phyloP scores from a whole-genome alignment of 257 asterid genomes.

The Gynochthodes officinalis region DNA sequence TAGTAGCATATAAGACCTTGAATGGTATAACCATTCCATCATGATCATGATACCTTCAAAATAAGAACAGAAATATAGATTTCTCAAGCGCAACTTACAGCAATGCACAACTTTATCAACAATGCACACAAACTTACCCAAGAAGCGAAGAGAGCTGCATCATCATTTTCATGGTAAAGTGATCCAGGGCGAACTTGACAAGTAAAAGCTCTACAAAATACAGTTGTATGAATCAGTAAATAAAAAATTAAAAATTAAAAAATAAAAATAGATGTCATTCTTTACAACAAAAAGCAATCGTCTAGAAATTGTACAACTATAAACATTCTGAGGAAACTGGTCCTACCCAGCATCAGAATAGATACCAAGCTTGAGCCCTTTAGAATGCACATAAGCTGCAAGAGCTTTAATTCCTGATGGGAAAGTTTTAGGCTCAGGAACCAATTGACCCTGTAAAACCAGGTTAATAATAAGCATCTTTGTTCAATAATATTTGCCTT shows the following conservation, averaged over 20 bases:
- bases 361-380: constrained; percentile 91
- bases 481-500: background rate
- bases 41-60: background rate
- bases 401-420: constrained; percentile 87
- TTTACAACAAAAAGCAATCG: constrained; percentile 5
- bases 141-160: constrained; percentile 78
- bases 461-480: background rate
- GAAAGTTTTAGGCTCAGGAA: constrained; percentile 60
- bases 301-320: constrained; percentile 1
- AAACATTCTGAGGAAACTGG: constrained; percentile 18
- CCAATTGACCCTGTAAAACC: constrained; percentile 66
- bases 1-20: background rate
- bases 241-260: too few species aligned
- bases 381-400: constrained; percentile 85
- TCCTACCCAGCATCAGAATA: constrained; percentile 99
- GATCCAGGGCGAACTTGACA: constrained; percentile 96
- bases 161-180: constrained; percentile 73
- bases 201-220: constrained; percentile 56
- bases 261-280: constrained; percentile 9
- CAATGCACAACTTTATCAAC: background rate
- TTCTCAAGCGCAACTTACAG: background rate
- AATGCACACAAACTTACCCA: constrained; percentile 65
- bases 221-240: constrained; percentile 21
- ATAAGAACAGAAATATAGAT: background rate
- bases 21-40: background rate